Conservation (phyloP, 2,329 filamentous ascomycete genomes). For the Bertia moriformis region DNA sequence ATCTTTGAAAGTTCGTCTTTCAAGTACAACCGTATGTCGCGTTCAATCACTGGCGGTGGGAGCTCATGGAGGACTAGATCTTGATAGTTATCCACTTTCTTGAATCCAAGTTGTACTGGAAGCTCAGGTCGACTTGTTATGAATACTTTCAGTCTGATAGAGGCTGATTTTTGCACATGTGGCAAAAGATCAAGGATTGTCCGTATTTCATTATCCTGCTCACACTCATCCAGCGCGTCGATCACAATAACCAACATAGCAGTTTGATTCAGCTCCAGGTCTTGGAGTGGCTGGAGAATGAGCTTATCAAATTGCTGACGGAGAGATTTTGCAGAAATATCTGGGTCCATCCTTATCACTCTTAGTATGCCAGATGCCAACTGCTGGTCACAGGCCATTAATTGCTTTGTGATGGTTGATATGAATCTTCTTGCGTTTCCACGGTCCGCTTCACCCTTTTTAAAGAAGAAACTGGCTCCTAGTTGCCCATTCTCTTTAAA, state of each 20-base stretch:
- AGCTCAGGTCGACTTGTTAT: slow-evolving; percentile 13
- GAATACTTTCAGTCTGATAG: slow-evolving; percentile 9
- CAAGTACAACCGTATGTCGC: slow-evolving; percentile 11
- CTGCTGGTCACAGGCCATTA: background rate
- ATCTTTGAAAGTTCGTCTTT: slow-evolving; percentile 5
- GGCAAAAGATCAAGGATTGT: slow-evolving; percentile 9
- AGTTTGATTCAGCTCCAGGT: slow-evolving; percentile 3
- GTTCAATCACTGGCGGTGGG: slow-evolving; percentile 7
- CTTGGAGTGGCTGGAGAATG: slow-evolving; percentile 21
- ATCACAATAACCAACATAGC: slow-evolving; percentile 7
- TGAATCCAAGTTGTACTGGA: slow-evolving; percentile 8
- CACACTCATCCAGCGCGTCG: slow-evolving; percentile 15
- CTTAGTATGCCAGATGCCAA: background rate
- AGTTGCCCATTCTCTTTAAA: slow-evolving; percentile 5
- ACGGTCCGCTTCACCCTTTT: slow-evolving; percentile 6
- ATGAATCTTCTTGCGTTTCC: background rate
- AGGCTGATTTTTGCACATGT: slow-evolving; percentile 4
- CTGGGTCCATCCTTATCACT: slow-evolving; percentile 2
- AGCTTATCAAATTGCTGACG: slow-evolving; percentile 26
- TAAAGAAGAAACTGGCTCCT: slow-evolving; percentile 14
- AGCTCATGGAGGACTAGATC: slow-evolving; percentile 10
- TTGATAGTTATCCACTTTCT: slow-evolving; percentile 4
- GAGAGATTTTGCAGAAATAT: slow-evolving; percentile 10
- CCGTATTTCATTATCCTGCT: slow-evolving; percentile 6
- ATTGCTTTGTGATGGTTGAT: background rate